These are phyloP conservation scores for Stephania japonica DNA, from an alignment of 164 flowering plant genomes.

Conservation along the genomic window DNA sequence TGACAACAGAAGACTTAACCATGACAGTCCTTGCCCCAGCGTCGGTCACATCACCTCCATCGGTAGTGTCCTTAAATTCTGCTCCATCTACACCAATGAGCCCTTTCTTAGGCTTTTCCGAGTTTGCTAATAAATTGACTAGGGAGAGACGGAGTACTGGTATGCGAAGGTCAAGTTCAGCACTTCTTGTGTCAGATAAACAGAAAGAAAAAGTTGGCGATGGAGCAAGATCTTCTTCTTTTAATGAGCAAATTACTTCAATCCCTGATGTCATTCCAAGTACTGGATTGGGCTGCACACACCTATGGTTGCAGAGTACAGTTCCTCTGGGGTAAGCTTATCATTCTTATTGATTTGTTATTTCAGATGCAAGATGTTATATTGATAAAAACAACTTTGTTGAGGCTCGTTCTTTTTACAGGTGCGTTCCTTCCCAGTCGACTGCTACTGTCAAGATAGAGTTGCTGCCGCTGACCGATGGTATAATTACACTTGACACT, in stretches of 20 bases:
- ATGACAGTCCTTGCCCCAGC: conserved; percentile 98
- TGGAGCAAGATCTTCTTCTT: conserved; percentile 33
- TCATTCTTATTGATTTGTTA: not conserved
- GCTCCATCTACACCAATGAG: conserved; percentile 71
- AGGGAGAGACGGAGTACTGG: conserved; percentile 28
- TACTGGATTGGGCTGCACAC: conserved; percentile 66
- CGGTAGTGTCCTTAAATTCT: conserved; percentile 69
- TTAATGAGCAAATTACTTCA: conserved; percentile 36
- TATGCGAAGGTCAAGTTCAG: conserved; percentile 33
- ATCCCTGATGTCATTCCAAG: conserved; percentile 58
- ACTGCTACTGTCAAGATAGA: conserved; percentile 89
- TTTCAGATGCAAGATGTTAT: not conserved
- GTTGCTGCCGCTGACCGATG: conserved; percentile 93
- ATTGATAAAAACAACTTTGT: not conserved
- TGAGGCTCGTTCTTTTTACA: conserved; percentile 22
- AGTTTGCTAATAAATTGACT: conserved; percentile 31
- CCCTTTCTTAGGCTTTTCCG: conserved; percentile 57
- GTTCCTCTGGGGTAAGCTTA: conserved; percentile 89
- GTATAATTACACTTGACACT: conserved; percentile 82
- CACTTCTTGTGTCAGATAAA: conserved; percentile 28
- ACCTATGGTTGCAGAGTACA: conserved; percentile 95
- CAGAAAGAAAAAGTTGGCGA: conserved; percentile 30
- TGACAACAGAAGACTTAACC: conserved; percentile 82
- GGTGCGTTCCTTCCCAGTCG: conserved; percentile 86
- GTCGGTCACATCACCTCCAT: conserved; percentile 71